Base-by-base conservation (phyloP, 73 alveolate species). In the Symbiodinium pilosum region DNA sequence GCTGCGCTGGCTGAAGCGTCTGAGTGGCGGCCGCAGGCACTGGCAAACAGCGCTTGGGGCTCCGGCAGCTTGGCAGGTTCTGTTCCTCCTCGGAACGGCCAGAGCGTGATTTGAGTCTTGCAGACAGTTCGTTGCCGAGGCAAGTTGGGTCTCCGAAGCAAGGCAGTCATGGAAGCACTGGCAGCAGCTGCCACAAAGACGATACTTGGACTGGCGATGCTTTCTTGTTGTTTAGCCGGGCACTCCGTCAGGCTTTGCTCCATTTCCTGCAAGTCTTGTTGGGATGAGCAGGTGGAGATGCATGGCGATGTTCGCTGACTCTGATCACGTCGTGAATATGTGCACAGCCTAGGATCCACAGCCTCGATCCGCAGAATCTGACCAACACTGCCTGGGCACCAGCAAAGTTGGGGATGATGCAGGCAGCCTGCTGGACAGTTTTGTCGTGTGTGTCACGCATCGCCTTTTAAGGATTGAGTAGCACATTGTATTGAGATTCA, bases 41-140 rank as follows among this genome's bases (percentile, higher is more conserved):
- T 64, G 95, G 86, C 95, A 69, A 89, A 89, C 87, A 34, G 52
- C 69, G 95, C 87, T 34, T 89, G 95, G 51, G 32, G 75, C 87
- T 28, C 12, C 39, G 69, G 81, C 81, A 34, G 34, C 81, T 64
- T 20, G 81, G 81, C 75, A 0, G 75, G 14, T 6, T 47, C 14
- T 47, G 21, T 9, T 47, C 59, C 59, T 47, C 59, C 6, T 47
- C 6, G 59, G 59, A 6, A 47, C 14, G 14, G 6, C 21, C 59
- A 47, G 14, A 6, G 21, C 6, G 59, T 47, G 14, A 6, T 47
- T 47, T 6, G 59, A 14, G 6, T 47, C 59, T 47, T 47, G 59
- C 21, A 47, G 59, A 14, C 59, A 14, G 6, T 6, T 47, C 59
- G 14, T 64, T 28, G 30, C 77, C n/a, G n/a, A 64, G 81, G 86